Percentiles rank a stretch among this genome's conserved stretches.
phyloP scores from a whole-genome alignment of 345 rosid species.

The Mercurialis annua region DNA sequence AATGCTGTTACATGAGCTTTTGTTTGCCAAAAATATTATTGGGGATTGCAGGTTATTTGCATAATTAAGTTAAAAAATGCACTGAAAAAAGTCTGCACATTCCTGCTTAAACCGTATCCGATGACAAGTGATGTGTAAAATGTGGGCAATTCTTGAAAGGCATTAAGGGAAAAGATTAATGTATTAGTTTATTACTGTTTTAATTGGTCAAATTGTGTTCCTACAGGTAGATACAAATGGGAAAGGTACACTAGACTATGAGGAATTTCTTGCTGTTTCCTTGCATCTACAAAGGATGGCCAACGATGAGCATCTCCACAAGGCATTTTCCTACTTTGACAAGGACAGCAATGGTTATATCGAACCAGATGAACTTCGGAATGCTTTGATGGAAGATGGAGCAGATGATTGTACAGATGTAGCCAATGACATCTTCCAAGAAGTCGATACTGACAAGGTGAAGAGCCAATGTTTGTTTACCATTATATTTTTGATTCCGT shows the following conservation, averaged over 20 bases:
- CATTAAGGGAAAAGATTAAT: not conserved
- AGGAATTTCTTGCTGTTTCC: constrained; percentile 87
- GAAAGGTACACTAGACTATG: constrained; percentile 84
- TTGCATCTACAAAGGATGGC: constrained; percentile 93
- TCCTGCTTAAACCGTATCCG: no score
- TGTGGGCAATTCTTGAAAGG: not conserved
- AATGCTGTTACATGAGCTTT: not conserved
- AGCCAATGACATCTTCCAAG: constrained; percentile 97
- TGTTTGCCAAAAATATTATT: not conserved
- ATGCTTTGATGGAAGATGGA: constrained; percentile 93
- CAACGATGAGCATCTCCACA: constrained; percentile 92
- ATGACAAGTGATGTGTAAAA: not conserved
- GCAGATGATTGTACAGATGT: constrained; percentile 85
- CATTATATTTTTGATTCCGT: constrained; percentile 1
- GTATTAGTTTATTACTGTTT: constrained; percentile 1
- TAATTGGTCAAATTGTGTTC: constrained; percentile 22
- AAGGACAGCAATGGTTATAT: constrained; percentile 87
- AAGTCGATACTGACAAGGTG: constrained; percentile 99
- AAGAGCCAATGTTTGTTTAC: constrained; percentile 11
- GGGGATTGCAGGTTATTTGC: not conserved
- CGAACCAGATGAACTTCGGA: constrained; percentile 85
- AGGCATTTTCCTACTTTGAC: constrained; percentile 97
- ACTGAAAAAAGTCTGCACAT: not conserved
- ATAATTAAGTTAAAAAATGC: not conserved
- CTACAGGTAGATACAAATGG: constrained; percentile 87